A percentile compares a stretch with the other conserved stretches of the same genome.
These are phyloP conservation scores for Phaffomyces antillensis DNA, from an alignment of 805 yeast genomes.

Conservation along the genomic window DNA sequence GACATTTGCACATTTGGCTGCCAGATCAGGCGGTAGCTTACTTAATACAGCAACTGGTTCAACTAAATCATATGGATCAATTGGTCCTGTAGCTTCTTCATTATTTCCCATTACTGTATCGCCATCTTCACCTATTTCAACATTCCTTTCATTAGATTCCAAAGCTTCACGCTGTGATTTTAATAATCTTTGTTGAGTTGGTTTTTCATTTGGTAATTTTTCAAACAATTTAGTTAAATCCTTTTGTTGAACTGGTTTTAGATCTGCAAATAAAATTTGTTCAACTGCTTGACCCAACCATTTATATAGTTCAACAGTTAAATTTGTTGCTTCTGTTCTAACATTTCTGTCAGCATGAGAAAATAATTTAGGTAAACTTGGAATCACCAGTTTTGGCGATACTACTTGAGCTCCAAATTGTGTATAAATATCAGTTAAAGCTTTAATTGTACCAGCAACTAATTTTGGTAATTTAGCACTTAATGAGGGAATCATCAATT, in stretches of 20 bases:
- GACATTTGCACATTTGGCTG: conserved; percentile 45
- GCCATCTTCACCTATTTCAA: conserved; percentile 10
- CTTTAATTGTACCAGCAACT: conserved; percentile 57
- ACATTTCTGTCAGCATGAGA: conserved; percentile 84
- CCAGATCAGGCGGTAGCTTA: conserved; percentile 59
- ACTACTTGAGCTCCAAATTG: conserved; percentile 59
- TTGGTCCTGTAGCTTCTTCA: conserved; percentile 17
- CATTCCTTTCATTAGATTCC: conserved; percentile 15
- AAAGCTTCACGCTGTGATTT: conserved; percentile 43
- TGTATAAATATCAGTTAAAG: conserved; percentile 42
- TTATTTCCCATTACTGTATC: conserved; percentile 23
- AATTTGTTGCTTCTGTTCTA: conserved; percentile 64
- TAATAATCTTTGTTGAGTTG: conserved; percentile 50
- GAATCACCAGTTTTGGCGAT: conserved; percentile 50
- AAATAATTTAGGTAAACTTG: conserved; percentile 58
- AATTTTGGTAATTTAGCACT: conserved; percentile 68
- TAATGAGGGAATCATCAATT: conserved; percentile 55
- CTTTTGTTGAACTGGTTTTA: conserved; percentile 89
- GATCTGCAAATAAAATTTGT: conserved; percentile 51
- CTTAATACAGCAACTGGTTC: conserved; percentile 63
- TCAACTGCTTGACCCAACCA: conserved; percentile 64
- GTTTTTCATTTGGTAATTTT: conserved; percentile 34
- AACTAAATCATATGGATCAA: conserved; percentile 66
- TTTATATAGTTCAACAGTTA: conserved; percentile 62
- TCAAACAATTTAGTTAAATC: conserved; percentile 70